Evolutionary conservation across 2,329 filamentous ascomycete genomes (phyloP).

Genomic region (Xylariaceae sp.): DNA sequence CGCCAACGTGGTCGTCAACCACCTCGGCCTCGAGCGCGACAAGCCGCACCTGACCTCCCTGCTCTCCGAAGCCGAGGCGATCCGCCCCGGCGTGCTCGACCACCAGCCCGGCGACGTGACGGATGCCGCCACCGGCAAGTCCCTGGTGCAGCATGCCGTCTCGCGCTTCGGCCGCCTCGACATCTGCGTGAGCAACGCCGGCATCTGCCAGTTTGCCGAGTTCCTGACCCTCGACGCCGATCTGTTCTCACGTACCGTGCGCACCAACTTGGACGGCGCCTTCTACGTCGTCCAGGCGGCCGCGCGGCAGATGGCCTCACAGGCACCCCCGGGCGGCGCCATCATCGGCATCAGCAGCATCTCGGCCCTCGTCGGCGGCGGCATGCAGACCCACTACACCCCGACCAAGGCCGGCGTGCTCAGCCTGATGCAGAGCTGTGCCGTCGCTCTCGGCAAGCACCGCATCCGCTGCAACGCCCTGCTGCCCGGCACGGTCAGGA

Average conservation of each 20-base stretch:
- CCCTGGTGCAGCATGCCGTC: conserved; percentile 63
- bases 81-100: conserved; percentile 52
- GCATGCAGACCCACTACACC: conserved; percentile 77
- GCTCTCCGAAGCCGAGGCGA: conserved; percentile 41
- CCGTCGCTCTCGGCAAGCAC: conserved; percentile 71
- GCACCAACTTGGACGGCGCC: conserved; percentile 80
- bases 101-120: conserved; percentile 73
- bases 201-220: conserved; percentile 81
- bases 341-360: conserved; percentile 76
- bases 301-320: conserved; percentile 70
- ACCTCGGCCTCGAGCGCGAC: conserved; percentile 58
- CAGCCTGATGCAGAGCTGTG: conserved; percentile 77
- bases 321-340: conserved; percentile 63
- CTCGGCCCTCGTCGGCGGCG: conserved; percentile 71
- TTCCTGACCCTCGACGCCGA: conserved; percentile 69
- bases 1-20: conserved; percentile 74
- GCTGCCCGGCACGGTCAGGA: conserved; percentile 75
- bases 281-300: conserved; percentile 85
- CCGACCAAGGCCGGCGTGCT: conserved; percentile 81
- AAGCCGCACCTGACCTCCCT: conserved; percentile 47
- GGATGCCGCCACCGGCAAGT: conserved; percentile 62
- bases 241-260: conserved; percentile 65
- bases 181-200: conserved; percentile 83
- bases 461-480: conserved; percentile 78
- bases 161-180: conserved; percentile 56